Evolutionary conservation across 2,329 filamentous ascomycete genomes (phyloP).

Genomic region (Penicillium sp.): DNA sequence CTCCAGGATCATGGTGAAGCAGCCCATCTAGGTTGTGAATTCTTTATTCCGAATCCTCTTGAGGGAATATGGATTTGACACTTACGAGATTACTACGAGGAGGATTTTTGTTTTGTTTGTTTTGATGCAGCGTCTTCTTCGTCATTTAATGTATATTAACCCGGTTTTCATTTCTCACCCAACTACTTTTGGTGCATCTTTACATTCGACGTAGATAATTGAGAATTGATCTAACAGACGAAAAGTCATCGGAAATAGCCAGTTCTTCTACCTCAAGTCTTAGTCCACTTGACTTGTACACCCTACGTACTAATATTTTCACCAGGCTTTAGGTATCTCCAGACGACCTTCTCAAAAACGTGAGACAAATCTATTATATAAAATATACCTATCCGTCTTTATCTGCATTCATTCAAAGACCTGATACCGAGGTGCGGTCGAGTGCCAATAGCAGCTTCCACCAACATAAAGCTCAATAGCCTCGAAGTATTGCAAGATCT

Average conservation of each 20-base stretch:
- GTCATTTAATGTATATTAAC: not conserved
- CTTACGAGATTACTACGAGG: not conserved
- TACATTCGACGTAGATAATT: not conserved
- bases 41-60: conserved; percentile 68
- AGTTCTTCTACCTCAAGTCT: not conserved
- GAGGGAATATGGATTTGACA: conserved; percentile 51
- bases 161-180: not conserved
- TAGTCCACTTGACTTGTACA: not conserved
- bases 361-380: not conserved
- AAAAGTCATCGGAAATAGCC: not conserved
- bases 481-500: conserved; percentile 5
- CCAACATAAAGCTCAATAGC: conserved; percentile 8
- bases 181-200: not conserved
- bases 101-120: not conserved
- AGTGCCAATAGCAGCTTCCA: conserved; percentile 7
- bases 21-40: conserved; percentile 72
- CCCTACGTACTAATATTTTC: not conserved
- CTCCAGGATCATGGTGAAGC: conserved; percentile 65
- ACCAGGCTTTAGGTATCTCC: too few relatives aligned
- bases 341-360: not conserved
- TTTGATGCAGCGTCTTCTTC: not conserved
- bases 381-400: not conserved
- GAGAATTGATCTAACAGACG: not conserved
- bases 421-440: conserved; percentile 2
- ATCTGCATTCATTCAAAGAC: not conserved